These are phyloP conservation scores for Brasilioporus rufonigricans DNA, from an alignment of 768 basidiomycete genomes.

Conservation along the genomic window DNA sequence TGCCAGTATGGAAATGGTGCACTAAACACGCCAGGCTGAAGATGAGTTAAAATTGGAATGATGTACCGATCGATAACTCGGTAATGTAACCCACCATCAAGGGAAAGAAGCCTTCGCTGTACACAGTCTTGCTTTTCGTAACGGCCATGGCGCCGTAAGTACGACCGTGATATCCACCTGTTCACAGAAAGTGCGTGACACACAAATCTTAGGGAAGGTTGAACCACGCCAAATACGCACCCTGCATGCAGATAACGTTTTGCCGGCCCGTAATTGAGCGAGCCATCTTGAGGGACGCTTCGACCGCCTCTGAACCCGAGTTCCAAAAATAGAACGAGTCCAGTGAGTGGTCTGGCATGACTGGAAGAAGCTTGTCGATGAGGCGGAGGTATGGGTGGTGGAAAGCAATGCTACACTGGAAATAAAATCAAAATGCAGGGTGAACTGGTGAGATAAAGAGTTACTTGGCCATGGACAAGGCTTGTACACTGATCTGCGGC, in stretches of 20 bases:
- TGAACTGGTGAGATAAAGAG: background rate
- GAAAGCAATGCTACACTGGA: constrained; percentile 85
- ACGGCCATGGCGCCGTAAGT: constrained; percentile 93
- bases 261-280: constrained; percentile 74
- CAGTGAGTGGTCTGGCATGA: constrained; percentile 89
- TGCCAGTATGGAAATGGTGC: constrained; percentile 95
- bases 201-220: background rate
- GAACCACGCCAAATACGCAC: constrained; percentile 30
- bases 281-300: constrained; percentile 87
- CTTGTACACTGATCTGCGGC: constrained; percentile 86
- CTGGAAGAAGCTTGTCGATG: constrained; percentile 78
- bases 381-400: constrained; percentile 84
- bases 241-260: constrained; percentile 92
- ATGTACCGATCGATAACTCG: background rate
- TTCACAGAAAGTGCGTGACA: background rate
- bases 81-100: constrained; percentile 62
- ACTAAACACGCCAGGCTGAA: constrained; percentile 77
- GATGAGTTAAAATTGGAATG: background rate
- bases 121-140: constrained; percentile 92
- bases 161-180: constrained; percentile 88
- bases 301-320: constrained; percentile 92
- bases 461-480: constrained; percentile 76
- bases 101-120: constrained; percentile 74
- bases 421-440: background rate
- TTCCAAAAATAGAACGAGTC: constrained; percentile 98